Percentiles rank a stretch among this genome's conserved stretches.
Conservation (phyloP, 2,329 filamentous ascomycete species). For the Clonostachys byssicola region DNA sequence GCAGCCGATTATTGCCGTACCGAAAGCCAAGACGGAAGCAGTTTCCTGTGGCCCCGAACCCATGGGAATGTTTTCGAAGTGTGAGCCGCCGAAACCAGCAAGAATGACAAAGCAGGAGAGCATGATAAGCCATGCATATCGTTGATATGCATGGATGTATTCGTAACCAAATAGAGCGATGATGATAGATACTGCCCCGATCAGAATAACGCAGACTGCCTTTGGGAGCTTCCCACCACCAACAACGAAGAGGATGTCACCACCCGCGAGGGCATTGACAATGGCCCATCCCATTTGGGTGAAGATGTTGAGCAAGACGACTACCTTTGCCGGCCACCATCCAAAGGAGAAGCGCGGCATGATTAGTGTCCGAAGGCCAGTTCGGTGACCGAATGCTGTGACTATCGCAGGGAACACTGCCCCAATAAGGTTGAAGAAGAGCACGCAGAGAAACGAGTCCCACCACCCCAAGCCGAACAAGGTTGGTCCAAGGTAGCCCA, state of each 20-base stretch:
- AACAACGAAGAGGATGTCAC: constrained; percentile 68
- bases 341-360: constrained; percentile 71
- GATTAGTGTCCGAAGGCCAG: constrained; percentile 73
- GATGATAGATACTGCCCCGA: constrained; percentile 61
- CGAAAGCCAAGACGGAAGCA: not conserved
- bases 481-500: not conserved
- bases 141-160: constrained; percentile 70
- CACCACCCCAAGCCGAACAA: not conserved
- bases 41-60: not conserved
- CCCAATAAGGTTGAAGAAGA: not conserved
- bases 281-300: constrained; percentile 71
- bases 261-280: constrained; percentile 73
- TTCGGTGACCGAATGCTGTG: constrained; percentile 55
- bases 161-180: constrained; percentile 73
- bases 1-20: not conserved
- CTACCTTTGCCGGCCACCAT: constrained; percentile 63
- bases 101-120: constrained; percentile 69
- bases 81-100: constrained; percentile 36
- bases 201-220: constrained; percentile 68
- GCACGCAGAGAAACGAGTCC: not conserved
- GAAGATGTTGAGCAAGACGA: constrained; percentile 60
- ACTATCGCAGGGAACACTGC: not conserved
- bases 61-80: not conserved
- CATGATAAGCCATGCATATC: constrained; percentile 69
- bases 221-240: constrained; percentile 60